phyloP scores from a whole-genome alignment of 805 yeast genomes.

The Nakazawaea holstii region DNA sequence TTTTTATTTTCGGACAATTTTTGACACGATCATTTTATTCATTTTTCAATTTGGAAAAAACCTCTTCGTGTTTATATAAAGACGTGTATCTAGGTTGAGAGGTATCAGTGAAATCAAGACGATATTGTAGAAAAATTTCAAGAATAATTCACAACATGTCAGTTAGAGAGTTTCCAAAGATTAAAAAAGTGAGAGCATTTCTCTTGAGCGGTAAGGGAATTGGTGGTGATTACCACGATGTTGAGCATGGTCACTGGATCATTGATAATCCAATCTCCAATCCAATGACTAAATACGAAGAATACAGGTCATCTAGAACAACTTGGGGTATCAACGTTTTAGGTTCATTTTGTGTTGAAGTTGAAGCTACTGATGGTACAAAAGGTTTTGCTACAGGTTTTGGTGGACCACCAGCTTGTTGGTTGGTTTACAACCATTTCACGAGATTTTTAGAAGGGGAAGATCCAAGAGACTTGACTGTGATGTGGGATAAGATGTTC shows the following conservation, averaged over 20 bases:
- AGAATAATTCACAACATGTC: constrained; percentile 14
- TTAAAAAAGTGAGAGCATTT: constrained; percentile 36
- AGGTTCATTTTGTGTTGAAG: constrained; percentile 44
- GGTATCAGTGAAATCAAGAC: too few relatives aligned
- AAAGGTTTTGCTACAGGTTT: constrained; percentile 47
- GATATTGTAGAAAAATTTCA: neutral
- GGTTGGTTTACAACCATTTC: constrained; percentile 42
- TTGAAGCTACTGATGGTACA: constrained; percentile 43
- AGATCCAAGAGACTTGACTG: constrained; percentile 41
- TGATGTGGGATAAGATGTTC: constrained; percentile 44
- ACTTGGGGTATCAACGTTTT: constrained; percentile 47
- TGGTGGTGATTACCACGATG: constrained; percentile 50
- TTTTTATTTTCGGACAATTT: too few relatives aligned
- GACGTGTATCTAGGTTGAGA: neutral
- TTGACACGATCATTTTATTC: too few relatives aligned
- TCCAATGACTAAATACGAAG: constrained; percentile 44
- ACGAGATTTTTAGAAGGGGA: constrained; percentile 38
- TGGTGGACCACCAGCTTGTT: constrained; percentile 47
- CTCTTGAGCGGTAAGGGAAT: constrained; percentile 37
- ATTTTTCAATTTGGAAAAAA: too few relatives aligned
- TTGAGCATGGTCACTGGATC: constrained; percentile 43
- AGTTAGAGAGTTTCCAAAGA: constrained; percentile 34
- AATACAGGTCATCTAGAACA: constrained; percentile 37
- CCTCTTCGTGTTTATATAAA: too few relatives aligned
- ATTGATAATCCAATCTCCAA: constrained; percentile 40